Conservation (phyloP, 805 yeast species). For the Lipomyces spencermartinsiae region DNA sequence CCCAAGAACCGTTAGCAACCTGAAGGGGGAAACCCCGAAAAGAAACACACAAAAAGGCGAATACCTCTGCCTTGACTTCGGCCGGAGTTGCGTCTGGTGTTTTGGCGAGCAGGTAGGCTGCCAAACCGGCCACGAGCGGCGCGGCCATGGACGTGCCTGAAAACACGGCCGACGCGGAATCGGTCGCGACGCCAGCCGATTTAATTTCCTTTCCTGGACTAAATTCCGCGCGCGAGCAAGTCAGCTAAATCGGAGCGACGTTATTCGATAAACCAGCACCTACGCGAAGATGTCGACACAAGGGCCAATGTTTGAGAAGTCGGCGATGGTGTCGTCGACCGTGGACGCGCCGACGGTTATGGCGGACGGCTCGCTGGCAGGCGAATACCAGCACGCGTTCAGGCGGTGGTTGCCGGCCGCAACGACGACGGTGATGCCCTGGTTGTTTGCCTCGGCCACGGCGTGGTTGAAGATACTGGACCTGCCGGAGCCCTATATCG, state of each 20-base stretch:
- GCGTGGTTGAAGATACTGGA: constrained; percentile 80
- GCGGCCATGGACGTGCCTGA: constrained; percentile 96
- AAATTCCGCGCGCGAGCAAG: constrained; percentile 38
- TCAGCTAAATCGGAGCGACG: constrained; percentile 48
- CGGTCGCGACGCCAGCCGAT: constrained; percentile 52
- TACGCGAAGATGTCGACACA: constrained; percentile 43
- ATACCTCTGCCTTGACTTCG: constrained; percentile 38
- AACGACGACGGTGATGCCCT: constrained; percentile 89
- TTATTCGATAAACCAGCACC: constrained; percentile 55
- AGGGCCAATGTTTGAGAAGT: constrained; percentile 11
- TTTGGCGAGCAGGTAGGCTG: constrained; percentile 59
- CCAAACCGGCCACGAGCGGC: constrained; percentile 91
- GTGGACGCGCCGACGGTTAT: constrained; percentile 54
- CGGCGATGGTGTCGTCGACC: constrained; percentile 15
- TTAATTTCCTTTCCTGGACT: constrained; percentile 75
- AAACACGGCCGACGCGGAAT: constrained; percentile 27
- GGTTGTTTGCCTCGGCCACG: constrained; percentile 84
- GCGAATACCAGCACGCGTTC: constrained; percentile 91
- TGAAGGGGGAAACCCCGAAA: not conserved
- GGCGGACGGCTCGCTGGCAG: constrained; percentile 88
- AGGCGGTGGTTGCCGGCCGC: constrained; percentile 96
- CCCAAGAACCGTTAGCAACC: not conserved
- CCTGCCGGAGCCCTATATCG: constrained; percentile 23
- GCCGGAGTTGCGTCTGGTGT: constrained; percentile 32
- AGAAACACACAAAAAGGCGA: no score